These are phyloP conservation scores for Umbelopsis vinacea DNA, from an alignment of 192 early-diverging fungal species.

Conservation along the genomic window DNA sequence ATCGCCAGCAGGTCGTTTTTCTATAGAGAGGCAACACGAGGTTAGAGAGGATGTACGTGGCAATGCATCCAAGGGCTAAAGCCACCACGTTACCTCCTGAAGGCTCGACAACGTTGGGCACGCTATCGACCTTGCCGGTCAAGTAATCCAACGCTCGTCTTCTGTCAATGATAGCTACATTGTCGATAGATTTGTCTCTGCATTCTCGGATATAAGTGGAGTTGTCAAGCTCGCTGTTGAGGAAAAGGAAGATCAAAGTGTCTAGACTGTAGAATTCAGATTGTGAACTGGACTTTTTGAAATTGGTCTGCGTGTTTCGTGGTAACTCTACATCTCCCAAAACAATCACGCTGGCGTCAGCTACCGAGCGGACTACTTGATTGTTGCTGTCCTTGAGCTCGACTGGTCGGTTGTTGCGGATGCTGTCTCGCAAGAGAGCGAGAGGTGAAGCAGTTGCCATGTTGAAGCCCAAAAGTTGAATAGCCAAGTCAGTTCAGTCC, in stretches of 20 bases:
- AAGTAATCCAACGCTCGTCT: conserved; percentile 73
- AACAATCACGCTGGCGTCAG: conserved; percentile 54
- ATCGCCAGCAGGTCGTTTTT: conserved; percentile 42
- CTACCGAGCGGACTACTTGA: conserved; percentile 42
- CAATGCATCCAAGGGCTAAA: not conserved
- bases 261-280: conserved; percentile 71
- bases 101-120: conserved; percentile 42
- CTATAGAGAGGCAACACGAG: not conserved
- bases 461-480: not conserved
- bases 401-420: conserved; percentile 56
- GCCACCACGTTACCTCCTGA: conserved; percentile 27
- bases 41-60: not conserved
- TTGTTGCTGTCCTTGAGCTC: conserved; percentile 52
- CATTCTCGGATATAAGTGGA: conserved; percentile 74
- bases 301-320: conserved; percentile 59
- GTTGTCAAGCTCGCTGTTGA: conserved; percentile 65
- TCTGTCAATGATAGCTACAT: conserved; percentile 78
- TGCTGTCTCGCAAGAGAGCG: conserved; percentile 64
- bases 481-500: not conserved
- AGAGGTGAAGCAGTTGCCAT: conserved; percentile 39
- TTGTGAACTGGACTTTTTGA: conserved; percentile 56
- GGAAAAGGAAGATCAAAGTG: conserved; percentile 74
- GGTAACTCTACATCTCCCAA: conserved; percentile 61
- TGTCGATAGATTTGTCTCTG: conserved; percentile 59
- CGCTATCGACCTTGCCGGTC: conserved; percentile 57